Evolutionary conservation across 768 basidiomycete genomes (phyloP).

Genomic region (Sporobolomyces pararoseus): DNA sequence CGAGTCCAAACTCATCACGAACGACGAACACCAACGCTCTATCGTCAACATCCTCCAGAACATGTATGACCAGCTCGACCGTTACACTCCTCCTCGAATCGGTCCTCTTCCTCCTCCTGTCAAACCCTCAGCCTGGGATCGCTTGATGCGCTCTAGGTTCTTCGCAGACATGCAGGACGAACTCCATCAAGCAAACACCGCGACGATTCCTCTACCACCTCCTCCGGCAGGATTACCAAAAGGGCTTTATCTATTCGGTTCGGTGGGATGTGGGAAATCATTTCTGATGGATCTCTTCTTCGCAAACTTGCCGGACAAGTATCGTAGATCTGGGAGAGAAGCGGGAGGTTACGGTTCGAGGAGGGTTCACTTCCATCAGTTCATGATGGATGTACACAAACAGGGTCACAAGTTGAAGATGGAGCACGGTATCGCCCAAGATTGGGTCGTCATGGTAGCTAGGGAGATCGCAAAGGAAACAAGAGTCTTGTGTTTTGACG

Average conservation of each 20-base stretch:
- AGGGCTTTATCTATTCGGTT: conserved; percentile 90
- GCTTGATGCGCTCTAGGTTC: conserved; percentile 37
- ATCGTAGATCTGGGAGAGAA: conserved; percentile 50
- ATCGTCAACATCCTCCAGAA: conserved; percentile 79
- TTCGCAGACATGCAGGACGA: conserved; percentile 26
- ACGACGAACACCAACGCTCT: conserved; percentile 76
- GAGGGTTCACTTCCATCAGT: conserved; percentile 94
- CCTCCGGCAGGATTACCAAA: conserved; percentile 60
- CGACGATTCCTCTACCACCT: conserved; percentile 23
- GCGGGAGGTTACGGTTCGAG: conserved; percentile 56
- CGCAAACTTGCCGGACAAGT: conserved; percentile 41
- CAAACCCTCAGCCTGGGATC: conserved; percentile 43
- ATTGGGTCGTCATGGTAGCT: conserved; percentile 82
- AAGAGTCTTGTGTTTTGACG: conserved; percentile 87
- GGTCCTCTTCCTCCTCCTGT: conserved; percentile 49
- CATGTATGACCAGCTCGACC: conserved; percentile 66
- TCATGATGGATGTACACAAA: conserved; percentile 99
- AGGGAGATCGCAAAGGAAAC: conserved; percentile 79
- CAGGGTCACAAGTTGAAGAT: conserved; percentile 78
- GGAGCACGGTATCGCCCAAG: conserved; percentile 62
- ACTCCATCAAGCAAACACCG: conserved; percentile 26
- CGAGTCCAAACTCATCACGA: conserved; percentile 57
- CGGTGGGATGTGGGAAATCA: conserved; percentile 94
- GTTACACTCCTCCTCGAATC: conserved; percentile 68
- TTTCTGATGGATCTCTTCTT: conserved; percentile 95